A percentile compares a stretch with the other conserved stretches of the same genome.
Conservation (phyloP, 2,329 filamentous ascomycete genomes). For the Diaporthe humulicola region DNA sequence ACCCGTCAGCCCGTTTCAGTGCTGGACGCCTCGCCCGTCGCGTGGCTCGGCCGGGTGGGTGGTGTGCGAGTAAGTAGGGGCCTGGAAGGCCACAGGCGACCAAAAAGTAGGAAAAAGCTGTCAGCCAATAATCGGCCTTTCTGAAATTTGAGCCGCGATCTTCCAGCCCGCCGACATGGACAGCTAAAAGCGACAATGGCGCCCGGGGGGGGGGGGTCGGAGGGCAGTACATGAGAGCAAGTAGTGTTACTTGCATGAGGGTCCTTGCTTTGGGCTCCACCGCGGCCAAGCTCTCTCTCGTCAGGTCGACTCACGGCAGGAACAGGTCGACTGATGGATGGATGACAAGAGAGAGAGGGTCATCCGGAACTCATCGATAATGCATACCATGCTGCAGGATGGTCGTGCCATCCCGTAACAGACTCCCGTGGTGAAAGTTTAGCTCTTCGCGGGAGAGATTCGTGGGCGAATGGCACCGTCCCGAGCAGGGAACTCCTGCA, state of each 20-base stretch:
- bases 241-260: constrained; percentile 22
- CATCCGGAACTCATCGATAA: constrained; percentile 23
- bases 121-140: constrained; percentile 38
- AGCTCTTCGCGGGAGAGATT: constrained; percentile 6
- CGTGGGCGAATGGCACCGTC: constrained; percentile 1
- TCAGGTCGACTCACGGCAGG: constrained; percentile 27
- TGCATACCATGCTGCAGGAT: constrained; percentile 28
- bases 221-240: constrained; percentile 8
- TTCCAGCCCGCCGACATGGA: constrained; percentile 32
- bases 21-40: constrained; percentile 27
- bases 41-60: constrained; percentile 25
- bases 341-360: constrained; percentile 14
- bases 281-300: background rate
- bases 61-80: constrained; percentile 24
- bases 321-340: constrained; percentile 23
- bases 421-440: constrained; percentile 2
- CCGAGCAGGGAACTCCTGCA: background rate
- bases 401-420: constrained; percentile 29
- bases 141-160: constrained; percentile 35
- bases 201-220: background rate
- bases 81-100: constrained; percentile 5
- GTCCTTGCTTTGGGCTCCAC: constrained; percentile 19
- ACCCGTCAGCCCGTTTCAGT: constrained; percentile 26
- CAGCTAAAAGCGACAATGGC: constrained; percentile 17
- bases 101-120: constrained; percentile 36